Base-by-base conservation (phyloP, 768 basidiomycete genomes). In the Suillus americanus region DNA sequence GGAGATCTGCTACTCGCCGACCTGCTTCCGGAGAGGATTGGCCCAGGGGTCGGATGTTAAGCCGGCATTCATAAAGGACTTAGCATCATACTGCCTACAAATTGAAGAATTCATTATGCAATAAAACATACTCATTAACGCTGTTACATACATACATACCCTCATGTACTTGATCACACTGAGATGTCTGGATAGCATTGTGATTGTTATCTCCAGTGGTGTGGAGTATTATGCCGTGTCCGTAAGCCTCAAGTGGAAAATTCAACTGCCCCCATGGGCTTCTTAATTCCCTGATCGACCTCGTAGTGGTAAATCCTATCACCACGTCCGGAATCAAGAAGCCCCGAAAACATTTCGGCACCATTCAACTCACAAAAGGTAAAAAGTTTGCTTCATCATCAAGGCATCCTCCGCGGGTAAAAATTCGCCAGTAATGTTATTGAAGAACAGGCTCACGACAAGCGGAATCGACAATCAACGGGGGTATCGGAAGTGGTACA, bases 311-410 rank as follows among this genome's bases (percentile, higher is more conserved):
- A 63, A 63, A 63, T 63, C 62, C 38, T 13, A 55, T 62, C 50
- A 62, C 33, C 30, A 57, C 62, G 38, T 62, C 37, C 37, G 38
- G 40, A 50, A 53, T 35, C 50, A 59, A 55, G 62, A 53, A 43
- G 38, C 40, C 12, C 23, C 23, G 33, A 18, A 16, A 18, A 64
- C 62, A 70, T 72, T 63, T 63, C 64, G 53, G 70, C 62, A 65
- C n/a, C 59, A 66, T 71, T 64, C 40, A 57, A 59, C 41, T 59
- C 25, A 25, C 57, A 28, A 59, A 54, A 59, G 57, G 40, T 59
- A 59, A 41, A 59, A 59, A 59, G 40, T 40, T 57, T 57, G 38
- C 25, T 13, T 59, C 25, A 25, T 25, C 38, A 10, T 28, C 9
- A 23, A 14, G n/a, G 37, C 37, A 56, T 23, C 37, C 5, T 16